phyloP scores from a whole-genome alignment of 2,329 filamentous ascomycete genomes.

The Juglanconis juglandina region DNA sequence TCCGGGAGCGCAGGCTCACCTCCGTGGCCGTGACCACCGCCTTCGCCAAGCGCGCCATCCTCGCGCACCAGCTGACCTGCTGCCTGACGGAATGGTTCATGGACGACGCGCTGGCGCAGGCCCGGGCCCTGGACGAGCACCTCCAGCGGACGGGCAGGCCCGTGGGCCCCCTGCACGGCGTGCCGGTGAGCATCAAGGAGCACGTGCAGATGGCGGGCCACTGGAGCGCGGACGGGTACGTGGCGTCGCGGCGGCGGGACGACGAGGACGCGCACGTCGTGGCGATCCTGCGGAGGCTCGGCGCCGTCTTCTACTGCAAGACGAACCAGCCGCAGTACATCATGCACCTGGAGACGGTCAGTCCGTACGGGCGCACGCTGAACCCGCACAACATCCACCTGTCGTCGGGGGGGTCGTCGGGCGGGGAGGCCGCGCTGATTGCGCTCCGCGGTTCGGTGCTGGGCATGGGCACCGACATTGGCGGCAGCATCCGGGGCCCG shows the following conservation, averaged over 20 bases:
- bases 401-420: slow-evolving; percentile 62
- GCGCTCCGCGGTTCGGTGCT: slow-evolving; percentile 39
- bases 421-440: slow-evolving; percentile 48
- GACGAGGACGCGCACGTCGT: slow-evolving; percentile 54
- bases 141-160: slow-evolving; percentile 35
- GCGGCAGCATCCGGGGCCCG: slow-evolving; percentile 37
- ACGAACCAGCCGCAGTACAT: slow-evolving; percentile 64
- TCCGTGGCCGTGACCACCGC: slow-evolving; percentile 38
- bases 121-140: slow-evolving; percentile 38
- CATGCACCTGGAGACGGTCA: slow-evolving; percentile 55
- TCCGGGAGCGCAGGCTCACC: slow-evolving; percentile 33
- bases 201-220: slow-evolving; percentile 54
- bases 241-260: slow-evolving; percentile 46
- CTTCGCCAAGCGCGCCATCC: slow-evolving; percentile 43
- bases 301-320: slow-evolving; percentile 64
- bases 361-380: slow-evolving; percentile 58
- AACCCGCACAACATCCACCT: slow-evolving; percentile 61
- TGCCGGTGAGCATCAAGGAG: slow-evolving; percentile 51
- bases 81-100: slow-evolving; percentile 23
- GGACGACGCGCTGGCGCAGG: slow-evolving; percentile 26
- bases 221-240: slow-evolving; percentile 49
- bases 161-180: slow-evolving; percentile 57
- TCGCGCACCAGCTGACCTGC: slow-evolving; percentile 40
- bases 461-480: slow-evolving; percentile 41
- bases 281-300: slow-evolving; percentile 51